phyloP scores from a whole-genome alignment of 2,329 filamentous ascomycete species.

The Fusarium denticulatum region DNA sequence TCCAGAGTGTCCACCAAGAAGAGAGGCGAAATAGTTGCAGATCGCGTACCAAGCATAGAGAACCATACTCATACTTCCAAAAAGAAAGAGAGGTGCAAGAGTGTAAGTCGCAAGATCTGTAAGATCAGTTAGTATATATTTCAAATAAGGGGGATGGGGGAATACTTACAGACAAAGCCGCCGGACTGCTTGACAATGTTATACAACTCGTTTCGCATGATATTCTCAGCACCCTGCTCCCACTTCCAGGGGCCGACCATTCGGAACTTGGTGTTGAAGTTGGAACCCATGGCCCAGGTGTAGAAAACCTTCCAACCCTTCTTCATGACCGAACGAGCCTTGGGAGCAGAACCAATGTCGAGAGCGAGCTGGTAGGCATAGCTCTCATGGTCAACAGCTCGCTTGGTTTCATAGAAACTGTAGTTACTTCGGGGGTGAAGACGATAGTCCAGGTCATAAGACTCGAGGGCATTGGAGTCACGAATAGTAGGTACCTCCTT shows the following conservation, averaged over 20 bases:
- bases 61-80: constrained; percentile 46
- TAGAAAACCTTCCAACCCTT: constrained; percentile 52
- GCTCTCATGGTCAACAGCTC: constrained; percentile 60
- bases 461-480: constrained; percentile 40
- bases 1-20: background rate
- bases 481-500: constrained; percentile 19
- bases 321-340: constrained; percentile 47
- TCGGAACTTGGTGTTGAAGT: constrained; percentile 61
- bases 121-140: constrained; percentile 10
- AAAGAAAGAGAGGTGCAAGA: constrained; percentile 49
- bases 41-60: constrained; percentile 40
- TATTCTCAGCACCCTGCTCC: constrained; percentile 46
- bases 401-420: constrained; percentile 48
- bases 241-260: constrained; percentile 57
- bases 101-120: constrained; percentile 51
- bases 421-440: constrained; percentile 49
- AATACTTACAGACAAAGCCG: constrained; percentile 50
- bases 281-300: constrained; percentile 59
- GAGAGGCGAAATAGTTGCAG: constrained; percentile 6
- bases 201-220: constrained; percentile 57
- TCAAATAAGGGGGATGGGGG: rapidly evolving
- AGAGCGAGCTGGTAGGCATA: constrained; percentile 61
- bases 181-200: constrained; percentile 50
- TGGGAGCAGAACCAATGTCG: constrained; percentile 57
- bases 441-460: constrained; percentile 54